Conservation (phyloP, 345 rosid genomes). For the Euphorbia peplus region DNA sequence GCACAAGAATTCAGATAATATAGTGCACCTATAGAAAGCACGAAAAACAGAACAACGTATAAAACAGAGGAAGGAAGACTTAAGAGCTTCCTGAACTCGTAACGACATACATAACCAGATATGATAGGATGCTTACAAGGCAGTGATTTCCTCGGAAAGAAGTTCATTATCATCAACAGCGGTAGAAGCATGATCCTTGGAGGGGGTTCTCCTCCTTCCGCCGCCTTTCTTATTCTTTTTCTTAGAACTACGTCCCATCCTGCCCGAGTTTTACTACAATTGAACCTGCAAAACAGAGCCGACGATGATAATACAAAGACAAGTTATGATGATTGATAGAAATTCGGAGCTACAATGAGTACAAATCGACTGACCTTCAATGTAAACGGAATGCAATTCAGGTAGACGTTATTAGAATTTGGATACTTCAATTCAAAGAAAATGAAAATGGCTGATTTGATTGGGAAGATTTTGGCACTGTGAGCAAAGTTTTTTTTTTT, state of each 20-base stretch:
- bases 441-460: too few species aligned
- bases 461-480: too few species aligned
- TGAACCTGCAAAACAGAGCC: neutral
- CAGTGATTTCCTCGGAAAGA: slow-evolving; percentile 89
- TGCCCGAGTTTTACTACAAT: slow-evolving; percentile 9
- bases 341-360: neutral
- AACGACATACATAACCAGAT: too few species aligned
- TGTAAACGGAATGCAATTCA: neutral
- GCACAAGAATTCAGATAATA: too few species aligned
- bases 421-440: neutral
- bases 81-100: too few species aligned
- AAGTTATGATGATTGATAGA: neutral
- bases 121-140: too few species aligned
- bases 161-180: slow-evolving; percentile 65
- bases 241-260: slow-evolving; percentile 69
- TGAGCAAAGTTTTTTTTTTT: too few species aligned
- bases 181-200: slow-evolving; percentile 57
- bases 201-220: slow-evolving; percentile 43
- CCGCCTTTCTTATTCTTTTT: slow-evolving; percentile 70
- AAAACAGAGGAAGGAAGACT: too few species aligned
- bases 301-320: neutral
- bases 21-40: too few species aligned
- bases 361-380: neutral
- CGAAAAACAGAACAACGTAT: too few species aligned
- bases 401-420: neutral